These are phyloP conservation scores for Fusarium metavorans DNA, from an alignment of 2,329 filamentous ascomycete genomes.

Conservation along the genomic window DNA sequence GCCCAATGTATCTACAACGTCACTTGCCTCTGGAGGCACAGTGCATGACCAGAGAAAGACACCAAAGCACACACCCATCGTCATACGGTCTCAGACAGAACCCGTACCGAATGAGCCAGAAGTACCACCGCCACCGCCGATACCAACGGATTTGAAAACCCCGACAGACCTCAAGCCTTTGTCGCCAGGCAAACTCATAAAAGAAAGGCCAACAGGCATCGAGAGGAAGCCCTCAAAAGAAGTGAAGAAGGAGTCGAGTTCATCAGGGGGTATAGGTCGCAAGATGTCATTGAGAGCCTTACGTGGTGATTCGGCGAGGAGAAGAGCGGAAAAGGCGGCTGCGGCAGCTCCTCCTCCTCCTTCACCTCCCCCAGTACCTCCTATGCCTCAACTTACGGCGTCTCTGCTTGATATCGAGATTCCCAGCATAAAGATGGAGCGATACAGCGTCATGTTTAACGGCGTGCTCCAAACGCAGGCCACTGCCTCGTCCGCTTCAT, in stretches of 20 bases:
- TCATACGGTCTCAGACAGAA: constrained; percentile 58
- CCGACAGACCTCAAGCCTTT: constrained; percentile 10
- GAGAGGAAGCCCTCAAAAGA: constrained; percentile 33
- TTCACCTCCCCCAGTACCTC: constrained; percentile 31
- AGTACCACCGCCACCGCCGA: constrained; percentile 12
- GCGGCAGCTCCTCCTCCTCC: constrained; percentile 32
- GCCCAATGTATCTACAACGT: constrained; percentile 37
- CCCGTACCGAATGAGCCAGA: constrained; percentile 40
- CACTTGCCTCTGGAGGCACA: constrained; percentile 25
- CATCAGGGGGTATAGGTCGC: constrained; percentile 39
- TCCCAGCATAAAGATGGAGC: constrained; percentile 82
- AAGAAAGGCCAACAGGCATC: constrained; percentile 16
- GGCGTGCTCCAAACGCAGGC: constrained; percentile 69
- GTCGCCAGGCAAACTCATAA: constrained; percentile 26
- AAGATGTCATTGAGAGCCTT: constrained; percentile 43
- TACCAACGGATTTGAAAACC: background rate
- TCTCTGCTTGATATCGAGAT: constrained; percentile 80
- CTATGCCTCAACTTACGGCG: constrained; percentile 27
- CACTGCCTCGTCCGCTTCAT: constrained; percentile 41
- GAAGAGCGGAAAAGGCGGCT: constrained; percentile 31
- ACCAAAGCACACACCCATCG: constrained; percentile 57
- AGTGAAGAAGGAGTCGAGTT: constrained; percentile 34
- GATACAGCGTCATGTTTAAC: constrained; percentile 95
- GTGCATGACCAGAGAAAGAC: constrained; percentile 26
- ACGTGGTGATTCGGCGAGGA: constrained; percentile 39